These are phyloP conservation scores for Solanum bulbocastanum DNA, from an alignment of 257 asterid species.

Conservation along the genomic window DNA sequence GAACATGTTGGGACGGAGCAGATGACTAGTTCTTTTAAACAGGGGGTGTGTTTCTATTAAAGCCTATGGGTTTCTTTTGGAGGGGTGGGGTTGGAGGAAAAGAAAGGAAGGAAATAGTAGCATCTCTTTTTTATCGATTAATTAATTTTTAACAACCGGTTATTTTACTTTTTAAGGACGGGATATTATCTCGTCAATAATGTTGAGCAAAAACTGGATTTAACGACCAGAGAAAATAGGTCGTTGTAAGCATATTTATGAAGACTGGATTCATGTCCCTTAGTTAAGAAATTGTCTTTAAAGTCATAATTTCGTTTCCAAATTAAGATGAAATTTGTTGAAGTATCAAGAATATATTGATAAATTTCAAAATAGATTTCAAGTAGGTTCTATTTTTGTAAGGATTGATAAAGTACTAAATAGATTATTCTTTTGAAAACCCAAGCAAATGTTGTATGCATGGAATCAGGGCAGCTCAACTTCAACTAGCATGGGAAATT, in stretches of 20 bases:
- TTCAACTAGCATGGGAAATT: not conserved
- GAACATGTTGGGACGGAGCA: not conserved
- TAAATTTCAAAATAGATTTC: not conserved
- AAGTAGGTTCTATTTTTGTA: not conserved
- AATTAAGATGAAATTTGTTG: not conserved
- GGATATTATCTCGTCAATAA: not conserved
- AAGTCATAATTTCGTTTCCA: not conserved
- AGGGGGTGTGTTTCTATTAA: not conserved
- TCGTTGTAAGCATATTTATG: not conserved
- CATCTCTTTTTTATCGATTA: not conserved
- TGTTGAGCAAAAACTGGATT: not conserved
- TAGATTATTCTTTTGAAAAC: not conserved
- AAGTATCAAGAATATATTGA: not conserved
- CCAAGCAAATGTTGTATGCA: not conserved
- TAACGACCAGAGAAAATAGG: not conserved
- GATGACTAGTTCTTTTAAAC: not conserved
- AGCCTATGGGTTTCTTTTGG: not conserved
- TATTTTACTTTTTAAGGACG: not conserved
- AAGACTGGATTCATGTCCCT: not conserved
- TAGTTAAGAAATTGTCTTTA: not conserved
- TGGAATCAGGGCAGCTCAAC: not conserved
- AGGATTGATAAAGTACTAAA: not conserved
- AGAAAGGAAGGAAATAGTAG: not conserved
- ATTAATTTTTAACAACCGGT: not conserved
- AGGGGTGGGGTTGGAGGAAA: not conserved